phyloP scores from a whole-genome alignment of 176 grass and related monocot genomes.

The Poa pratensis region DNA sequence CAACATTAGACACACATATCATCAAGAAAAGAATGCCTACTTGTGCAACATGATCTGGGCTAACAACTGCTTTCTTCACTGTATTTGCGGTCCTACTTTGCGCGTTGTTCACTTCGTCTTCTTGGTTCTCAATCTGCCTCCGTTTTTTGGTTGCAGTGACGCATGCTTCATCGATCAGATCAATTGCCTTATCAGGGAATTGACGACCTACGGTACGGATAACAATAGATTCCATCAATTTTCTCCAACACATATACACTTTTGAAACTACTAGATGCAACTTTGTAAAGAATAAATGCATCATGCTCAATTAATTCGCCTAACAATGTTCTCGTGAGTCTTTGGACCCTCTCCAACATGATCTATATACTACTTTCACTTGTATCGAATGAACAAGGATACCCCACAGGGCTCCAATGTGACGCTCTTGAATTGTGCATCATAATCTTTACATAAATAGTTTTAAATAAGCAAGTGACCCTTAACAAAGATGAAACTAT shows the following conservation, averaged over 20 bases:
- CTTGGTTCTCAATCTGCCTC: not conserved
- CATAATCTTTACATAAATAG: not conserved
- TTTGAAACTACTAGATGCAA: not conserved
- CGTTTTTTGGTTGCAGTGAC: not conserved
- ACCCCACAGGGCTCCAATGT: not conserved
- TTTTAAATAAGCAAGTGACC: not conserved
- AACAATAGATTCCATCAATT: not conserved
- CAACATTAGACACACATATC: not conserved
- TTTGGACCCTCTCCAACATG: not conserved
- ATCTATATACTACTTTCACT: not conserved
- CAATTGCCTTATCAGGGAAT: constrained; percentile 2
- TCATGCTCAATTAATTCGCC: not conserved
- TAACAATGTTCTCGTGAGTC: not conserved
- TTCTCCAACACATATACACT: constrained; percentile 1
- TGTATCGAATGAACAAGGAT: not conserved
- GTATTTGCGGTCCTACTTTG: not conserved
- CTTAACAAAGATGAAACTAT: not conserved
- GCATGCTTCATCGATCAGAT: not conserved
- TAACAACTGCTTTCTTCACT: not conserved
- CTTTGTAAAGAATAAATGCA: not conserved
- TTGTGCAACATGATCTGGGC: not conserved
- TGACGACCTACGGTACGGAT: not conserved
- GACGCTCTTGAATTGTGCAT: not conserved
- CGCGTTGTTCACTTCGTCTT: not conserved
- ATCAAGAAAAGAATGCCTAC: not conserved